Conservation (phyloP, 345 rosid species). For the Lumnitzera littorea region DNA sequence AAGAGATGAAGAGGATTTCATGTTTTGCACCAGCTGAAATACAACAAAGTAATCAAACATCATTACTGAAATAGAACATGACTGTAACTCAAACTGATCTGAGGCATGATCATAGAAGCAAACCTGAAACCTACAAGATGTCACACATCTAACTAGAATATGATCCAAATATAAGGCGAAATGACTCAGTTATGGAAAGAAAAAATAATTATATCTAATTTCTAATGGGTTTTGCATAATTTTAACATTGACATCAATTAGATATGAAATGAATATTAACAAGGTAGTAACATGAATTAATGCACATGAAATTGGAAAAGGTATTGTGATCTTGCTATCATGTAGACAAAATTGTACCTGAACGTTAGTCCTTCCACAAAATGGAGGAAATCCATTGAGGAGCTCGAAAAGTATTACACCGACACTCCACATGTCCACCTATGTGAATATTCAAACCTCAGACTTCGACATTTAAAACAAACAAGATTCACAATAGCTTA, state of each 20-base stretch:
- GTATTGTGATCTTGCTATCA: background rate
- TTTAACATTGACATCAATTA: no score
- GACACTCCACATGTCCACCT: slow-evolving; percentile 77
- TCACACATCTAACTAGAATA: no score
- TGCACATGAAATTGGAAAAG: no score
- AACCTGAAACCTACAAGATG: no score
- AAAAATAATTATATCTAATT: no score
- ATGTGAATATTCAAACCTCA: slow-evolving; percentile 3
- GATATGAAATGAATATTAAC: no score
- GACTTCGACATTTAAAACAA: slow-evolving; percentile 1
- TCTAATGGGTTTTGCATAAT: no score
- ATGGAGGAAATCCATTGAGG: slow-evolving; percentile 62
- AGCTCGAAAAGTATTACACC: slow-evolving; percentile 73
- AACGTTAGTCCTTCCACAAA: slow-evolving; percentile 44
- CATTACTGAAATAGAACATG: background rate
- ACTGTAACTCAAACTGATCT: background rate
- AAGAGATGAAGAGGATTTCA: slow-evolving; percentile 29
- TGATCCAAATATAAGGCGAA: no score
- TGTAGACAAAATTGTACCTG: slow-evolving; percentile 33
- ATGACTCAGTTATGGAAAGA: no score
- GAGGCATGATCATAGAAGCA: no score
- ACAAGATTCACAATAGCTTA: slow-evolving; percentile 1
- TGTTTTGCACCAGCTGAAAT: slow-evolving; percentile 19
- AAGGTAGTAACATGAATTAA: no score
- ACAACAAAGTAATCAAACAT: background rate